Base-by-base conservation (phyloP, 331 rosid species). In the Quercus lobata region DNA sequence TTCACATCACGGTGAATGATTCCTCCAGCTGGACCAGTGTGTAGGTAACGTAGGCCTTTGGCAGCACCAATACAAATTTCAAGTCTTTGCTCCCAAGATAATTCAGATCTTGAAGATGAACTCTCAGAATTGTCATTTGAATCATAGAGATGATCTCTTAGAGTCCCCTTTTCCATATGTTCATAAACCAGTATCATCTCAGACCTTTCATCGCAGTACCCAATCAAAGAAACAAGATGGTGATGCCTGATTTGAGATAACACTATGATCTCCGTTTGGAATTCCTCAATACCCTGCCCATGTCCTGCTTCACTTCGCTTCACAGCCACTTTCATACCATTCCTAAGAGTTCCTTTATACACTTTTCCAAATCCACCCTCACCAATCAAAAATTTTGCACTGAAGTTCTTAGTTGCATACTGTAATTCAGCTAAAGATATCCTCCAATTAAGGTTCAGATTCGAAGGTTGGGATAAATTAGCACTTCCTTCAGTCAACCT, bases 1-100 rank as follows among this genome's bases (percentile, higher is more conserved):
- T 89, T 89, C 0, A 90, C 91, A 11, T 88, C 92, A 2, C 89
- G 88, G 63, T 90, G 94, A 77, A 90, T 88, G 78, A 88, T 88
- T 7, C 89, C 89, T 3, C 92, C 86, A 0, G 86, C 72, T 12
- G 87, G 74, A 74, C 92, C 87, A 19, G 75, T 85, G 81, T 88
- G 91, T 58, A 90, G 88, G 78, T 90, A 90, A 22, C 87, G 78
- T 29, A 90, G 83, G 21, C 94, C 92, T 27, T 74, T 85, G 5
- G 90, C 89, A 5, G 92, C 82, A 29, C 88, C 92, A 27, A 85
- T 87, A 69, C 92, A 88, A 29, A 90, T 90, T 49, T 90, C 91
- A 29, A 90, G 91, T 30, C 92, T 83, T 75, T 83, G 87, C 80
- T 85, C 85, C 92, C 91, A 88, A 32, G 92, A 7, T 77, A 90